phyloP scores from a whole-genome alignment of 371 early-diverging fungal genomes.

The Rhizomucor miehei region DNA sequence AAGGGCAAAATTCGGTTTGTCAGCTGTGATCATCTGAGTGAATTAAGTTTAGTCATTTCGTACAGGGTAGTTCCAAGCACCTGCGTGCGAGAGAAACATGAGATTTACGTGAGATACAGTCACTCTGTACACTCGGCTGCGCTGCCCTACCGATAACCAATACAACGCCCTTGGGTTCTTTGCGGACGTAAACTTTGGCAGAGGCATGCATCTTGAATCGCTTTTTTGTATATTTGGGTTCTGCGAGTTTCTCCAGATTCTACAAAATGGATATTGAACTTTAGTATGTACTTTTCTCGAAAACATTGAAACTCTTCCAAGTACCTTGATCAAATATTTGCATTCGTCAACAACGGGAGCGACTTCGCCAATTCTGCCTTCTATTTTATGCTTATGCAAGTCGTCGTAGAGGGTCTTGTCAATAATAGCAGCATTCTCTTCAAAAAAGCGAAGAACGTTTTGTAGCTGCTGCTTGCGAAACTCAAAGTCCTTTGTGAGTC shows the following conservation, averaged over 20 bases:
- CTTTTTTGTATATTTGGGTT: conserved; percentile 24
- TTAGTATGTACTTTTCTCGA: neutral
- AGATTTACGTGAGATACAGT: neutral
- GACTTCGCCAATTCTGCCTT: conserved; percentile 59
- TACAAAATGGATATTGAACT: neutral
- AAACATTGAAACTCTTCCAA: neutral
- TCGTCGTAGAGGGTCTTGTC: conserved; percentile 69
- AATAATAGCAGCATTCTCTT: conserved; percentile 64
- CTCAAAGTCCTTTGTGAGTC: conserved; percentile 50
- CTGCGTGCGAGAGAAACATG: conserved; percentile 8
- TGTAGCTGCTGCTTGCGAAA: conserved; percentile 78
- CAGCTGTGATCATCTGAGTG: neutral
- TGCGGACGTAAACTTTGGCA: conserved; percentile 48
- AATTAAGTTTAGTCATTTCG: neutral
- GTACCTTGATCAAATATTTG: conserved; percentile 50
- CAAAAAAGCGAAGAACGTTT: conserved; percentile 57
- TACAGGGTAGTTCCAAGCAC: conserved; percentile 93
- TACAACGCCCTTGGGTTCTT: conserved; percentile 78
- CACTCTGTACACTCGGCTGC: neutral
- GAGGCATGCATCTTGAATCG: conserved; percentile 33
- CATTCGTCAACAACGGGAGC: conserved; percentile 66
- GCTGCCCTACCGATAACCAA: conserved; percentile 56
- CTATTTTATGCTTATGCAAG: conserved; percentile 55
- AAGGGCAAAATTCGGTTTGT: neutral
- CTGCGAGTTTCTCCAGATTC: conserved; percentile 32